Percentiles rank a stretch among this genome's conserved stretches.
Evolutionary conservation across 2,329 filamentous ascomycete genomes (phyloP).

Genomic region (Neofusicoccum kwambonambiense): DNA sequence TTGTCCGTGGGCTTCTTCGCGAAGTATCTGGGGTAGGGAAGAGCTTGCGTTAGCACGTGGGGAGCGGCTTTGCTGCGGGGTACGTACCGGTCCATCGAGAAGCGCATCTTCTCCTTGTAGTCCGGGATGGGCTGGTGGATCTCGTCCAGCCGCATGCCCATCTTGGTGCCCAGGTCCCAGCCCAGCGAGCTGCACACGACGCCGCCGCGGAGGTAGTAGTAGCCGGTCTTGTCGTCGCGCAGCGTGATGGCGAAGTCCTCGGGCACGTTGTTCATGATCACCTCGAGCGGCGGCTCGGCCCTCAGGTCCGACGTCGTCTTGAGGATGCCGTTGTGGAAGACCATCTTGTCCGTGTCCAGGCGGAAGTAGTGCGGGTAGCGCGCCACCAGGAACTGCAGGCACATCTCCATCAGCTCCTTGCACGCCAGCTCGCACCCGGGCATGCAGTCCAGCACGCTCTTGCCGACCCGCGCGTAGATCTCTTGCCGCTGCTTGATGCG

Average conservation of each 20-base stretch:
- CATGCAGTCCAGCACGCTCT: slow-evolving; percentile 63
- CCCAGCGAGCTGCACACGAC: slow-evolving; percentile 76
- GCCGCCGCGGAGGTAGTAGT: slow-evolving; percentile 73
- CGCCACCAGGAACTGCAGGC: slow-evolving; percentile 72
- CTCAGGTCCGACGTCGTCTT: slow-evolving; percentile 61
- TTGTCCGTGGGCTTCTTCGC: slow-evolving; percentile 71
- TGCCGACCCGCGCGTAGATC: slow-evolving; percentile 63
- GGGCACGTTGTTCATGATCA: slow-evolving; percentile 74
- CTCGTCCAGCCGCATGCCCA: slow-evolving; percentile 65
- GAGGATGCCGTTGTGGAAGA: slow-evolving; percentile 70
- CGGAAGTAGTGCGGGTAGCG: slow-evolving; percentile 76
- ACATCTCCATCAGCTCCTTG: slow-evolving; percentile 87
- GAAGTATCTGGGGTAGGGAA: slow-evolving; percentile 63
- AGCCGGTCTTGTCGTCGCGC: slow-evolving; percentile 67
- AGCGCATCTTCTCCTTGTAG: slow-evolving; percentile 83
- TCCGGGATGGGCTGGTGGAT: slow-evolving; percentile 77
- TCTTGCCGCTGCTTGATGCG: slow-evolving; percentile 68
- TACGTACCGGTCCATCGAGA: slow-evolving; percentile 76
- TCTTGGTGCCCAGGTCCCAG: slow-evolving; percentile 74
- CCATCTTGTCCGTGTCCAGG: slow-evolving; percentile 52
- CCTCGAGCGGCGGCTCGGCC: slow-evolving; percentile 62
- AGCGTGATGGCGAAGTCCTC: slow-evolving; percentile 81
- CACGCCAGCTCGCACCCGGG: slow-evolving; percentile 76
- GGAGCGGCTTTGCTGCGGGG: neutral
- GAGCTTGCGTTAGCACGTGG: neutral